A percentile compares a stretch with the other conserved stretches of the same genome.
Conservation (phyloP, 257 asterid species). For the Przewalskia tangutica region DNA sequence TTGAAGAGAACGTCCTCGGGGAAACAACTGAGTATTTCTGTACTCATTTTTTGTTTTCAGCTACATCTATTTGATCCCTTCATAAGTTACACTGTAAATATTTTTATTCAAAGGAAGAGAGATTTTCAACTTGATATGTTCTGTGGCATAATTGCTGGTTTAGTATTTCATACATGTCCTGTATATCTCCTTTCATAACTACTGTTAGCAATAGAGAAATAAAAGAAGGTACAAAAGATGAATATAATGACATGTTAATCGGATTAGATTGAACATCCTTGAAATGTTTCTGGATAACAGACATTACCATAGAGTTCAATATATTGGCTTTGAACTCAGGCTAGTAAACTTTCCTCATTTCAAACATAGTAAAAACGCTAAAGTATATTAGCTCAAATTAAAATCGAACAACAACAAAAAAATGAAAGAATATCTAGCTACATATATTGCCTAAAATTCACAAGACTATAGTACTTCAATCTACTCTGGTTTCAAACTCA, state of each 20-base stretch:
- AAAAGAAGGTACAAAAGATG: neutral
- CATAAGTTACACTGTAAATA: neutral
- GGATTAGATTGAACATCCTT: neutral
- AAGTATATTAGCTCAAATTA: neutral
- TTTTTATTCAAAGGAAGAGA: neutral
- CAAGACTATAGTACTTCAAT: constrained; percentile 11
- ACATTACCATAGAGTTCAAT: constrained; percentile 25
- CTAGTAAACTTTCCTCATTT: neutral
- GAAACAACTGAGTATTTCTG: neutral
- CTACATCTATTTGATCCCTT: neutral
- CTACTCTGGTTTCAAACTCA: constrained; percentile 32
- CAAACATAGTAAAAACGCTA: neutral
- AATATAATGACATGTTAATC: neutral
- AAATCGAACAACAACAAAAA: neutral
- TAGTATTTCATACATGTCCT: no score
- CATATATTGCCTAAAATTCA: neutral
- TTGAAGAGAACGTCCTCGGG: neutral
- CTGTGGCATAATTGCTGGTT: neutral
- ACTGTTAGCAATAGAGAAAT: neutral
- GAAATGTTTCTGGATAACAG: neutral
- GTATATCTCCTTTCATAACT: neutral
- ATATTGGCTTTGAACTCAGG: constrained; percentile 30
- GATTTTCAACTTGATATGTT: neutral
- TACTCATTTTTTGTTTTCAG: neutral
- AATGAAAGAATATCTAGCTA: neutral